Evolutionary conservation across 805 yeast species (phyloP).

Genomic region (Metschnikowia similis): DNA sequence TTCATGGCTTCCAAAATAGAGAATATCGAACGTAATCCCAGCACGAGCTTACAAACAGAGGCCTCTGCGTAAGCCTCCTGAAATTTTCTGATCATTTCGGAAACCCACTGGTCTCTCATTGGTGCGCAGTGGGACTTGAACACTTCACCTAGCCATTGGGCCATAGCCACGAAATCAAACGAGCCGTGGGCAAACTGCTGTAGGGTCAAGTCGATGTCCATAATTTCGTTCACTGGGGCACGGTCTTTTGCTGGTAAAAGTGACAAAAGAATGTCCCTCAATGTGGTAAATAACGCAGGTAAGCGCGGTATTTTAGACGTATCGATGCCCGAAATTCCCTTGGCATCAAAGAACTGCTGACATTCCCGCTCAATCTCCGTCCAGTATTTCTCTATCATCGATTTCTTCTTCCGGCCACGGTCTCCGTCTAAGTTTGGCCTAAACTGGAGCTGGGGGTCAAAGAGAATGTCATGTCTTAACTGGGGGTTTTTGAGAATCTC

Average conservation of each 20-base stretch:
- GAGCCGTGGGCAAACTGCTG: slow-evolving; percentile 72
- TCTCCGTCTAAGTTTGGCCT: slow-evolving; percentile 91
- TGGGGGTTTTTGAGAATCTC: slow-evolving; percentile 91
- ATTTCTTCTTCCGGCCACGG: slow-evolving; percentile 74
- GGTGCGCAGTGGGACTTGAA: slow-evolving; percentile 94
- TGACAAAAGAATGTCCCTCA: slow-evolving; percentile 69
- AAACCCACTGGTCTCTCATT: slow-evolving; percentile 88
- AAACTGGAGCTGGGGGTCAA: slow-evolving; percentile 88
- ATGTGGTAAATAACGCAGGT: slow-evolving; percentile 70
- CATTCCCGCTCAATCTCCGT: slow-evolving; percentile 68
- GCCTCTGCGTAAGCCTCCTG: slow-evolving; percentile 44
- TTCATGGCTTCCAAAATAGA: slow-evolving; percentile 91
- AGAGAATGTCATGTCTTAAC: slow-evolving; percentile 85
- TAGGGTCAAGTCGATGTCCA: slow-evolving; percentile 70
- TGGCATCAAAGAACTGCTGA: slow-evolving; percentile 31
- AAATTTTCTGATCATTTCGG: slow-evolving; percentile 66
- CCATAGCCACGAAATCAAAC: slow-evolving; percentile 66
- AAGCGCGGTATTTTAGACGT: slow-evolving; percentile 40
- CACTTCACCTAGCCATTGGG: slow-evolving; percentile 69
- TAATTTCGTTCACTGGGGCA: slow-evolving; percentile 57
- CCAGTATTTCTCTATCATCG: slow-evolving; percentile 82
- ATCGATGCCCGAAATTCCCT: slow-evolving; percentile 11
- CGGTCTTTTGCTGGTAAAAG: slow-evolving; percentile 77
- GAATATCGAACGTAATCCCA: slow-evolving; percentile 73
- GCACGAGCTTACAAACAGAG: slow-evolving; percentile 53